phyloP scores from a whole-genome alignment of 1,284 basidiomycete species.

The Cutaneotrichosporon sp. region DNA sequence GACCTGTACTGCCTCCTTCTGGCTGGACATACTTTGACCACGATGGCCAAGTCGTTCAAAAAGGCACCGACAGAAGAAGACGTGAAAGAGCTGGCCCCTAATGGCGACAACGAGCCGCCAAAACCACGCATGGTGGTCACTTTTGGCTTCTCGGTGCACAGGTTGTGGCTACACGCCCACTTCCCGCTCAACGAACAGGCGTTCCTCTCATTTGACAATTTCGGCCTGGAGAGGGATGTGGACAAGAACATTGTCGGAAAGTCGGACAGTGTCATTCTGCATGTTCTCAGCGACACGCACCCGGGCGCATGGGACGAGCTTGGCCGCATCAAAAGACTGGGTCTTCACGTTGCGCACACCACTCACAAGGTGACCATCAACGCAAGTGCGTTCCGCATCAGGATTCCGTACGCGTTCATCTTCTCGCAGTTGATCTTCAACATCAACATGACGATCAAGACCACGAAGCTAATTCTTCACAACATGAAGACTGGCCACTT shows the following conservation, averaged over 20 bases:
- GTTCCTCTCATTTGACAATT: constrained; percentile 29
- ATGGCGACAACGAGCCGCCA: too few species aligned
- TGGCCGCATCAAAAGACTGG: constrained; percentile 59
- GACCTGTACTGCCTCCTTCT: constrained; percentile 71
- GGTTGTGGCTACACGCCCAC: constrained; percentile 35
- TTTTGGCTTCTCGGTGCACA: constrained; percentile 29
- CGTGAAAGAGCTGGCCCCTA: too few species aligned
- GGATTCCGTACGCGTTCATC: constrained; percentile 74
- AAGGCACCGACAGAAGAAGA: neutral
- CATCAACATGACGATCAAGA: constrained; percentile 61
- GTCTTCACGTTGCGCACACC: constrained; percentile 48
- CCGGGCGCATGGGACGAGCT: constrained; percentile 72
- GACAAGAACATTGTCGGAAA: constrained; percentile 26
- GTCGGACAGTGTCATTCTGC: constrained; percentile 47
- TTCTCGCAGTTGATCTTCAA: constrained; percentile 69
- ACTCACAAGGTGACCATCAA: constrained; percentile 22
- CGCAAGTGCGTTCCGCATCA: constrained; percentile 64
- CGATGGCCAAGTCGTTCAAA: constrained; percentile 10
- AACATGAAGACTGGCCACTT: constrained; percentile 30
- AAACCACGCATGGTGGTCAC: constrained; percentile 23
- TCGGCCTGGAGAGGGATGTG: constrained; percentile 23
- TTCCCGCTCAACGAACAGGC: constrained; percentile 45
- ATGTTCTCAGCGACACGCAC: constrained; percentile 49
- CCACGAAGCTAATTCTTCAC: constrained; percentile 59
- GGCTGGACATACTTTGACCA: constrained; percentile 53